Evolutionary conservation across 257 asterid genomes (phyloP), one percentile per base, ranked within the genome.

Genomic region (Striga asiatica): DNA sequence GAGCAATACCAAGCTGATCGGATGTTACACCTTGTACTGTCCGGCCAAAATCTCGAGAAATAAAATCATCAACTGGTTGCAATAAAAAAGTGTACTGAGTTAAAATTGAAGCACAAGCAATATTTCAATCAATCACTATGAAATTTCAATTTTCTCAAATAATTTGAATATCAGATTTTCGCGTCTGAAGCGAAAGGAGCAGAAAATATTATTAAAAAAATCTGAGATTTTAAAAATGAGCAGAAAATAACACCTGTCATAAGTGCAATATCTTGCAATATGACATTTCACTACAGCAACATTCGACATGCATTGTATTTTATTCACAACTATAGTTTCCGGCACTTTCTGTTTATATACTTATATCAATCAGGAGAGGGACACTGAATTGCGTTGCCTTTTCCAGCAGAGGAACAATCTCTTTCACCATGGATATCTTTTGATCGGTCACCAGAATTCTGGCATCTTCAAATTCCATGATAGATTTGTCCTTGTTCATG

Each of bases 1-100:
- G 86, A 37, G 95, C 97, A 74, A 92, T 79, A 47, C 97, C 99
- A 68, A 92, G 99, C 87, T 92, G 99, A 77, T 92, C 99, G 28
- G 97, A 92, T 29, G 99, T 84, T 60, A 84, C 85, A 61, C 66
- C 60, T 34, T 77, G 88, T 67, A 92, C 88, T 53, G 77, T 71
- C 73, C 82, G 68, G 55, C 97, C 97, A 68, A 88, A 68, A 54
- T 82, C 97, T 69, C 95, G 95, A 66, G 78, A 81, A 56, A 92
- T 76, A 79, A 88, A 92, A 83, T 92, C 99, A 76, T 93, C 94
- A 61, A 97, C 99, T 92, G 71, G 24, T 69, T 54, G 29, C 14
- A 57, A 57, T 42, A 21, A 21, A 34, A 32, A 21, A 46, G 14
- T 51, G 34, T 12, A 50, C 13, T 60, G 64, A 58, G 18, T 50